phyloP scores from a whole-genome alignment of 495 filamentous ascomycete species.

The Aspergillus saccharolyticus region DNA sequence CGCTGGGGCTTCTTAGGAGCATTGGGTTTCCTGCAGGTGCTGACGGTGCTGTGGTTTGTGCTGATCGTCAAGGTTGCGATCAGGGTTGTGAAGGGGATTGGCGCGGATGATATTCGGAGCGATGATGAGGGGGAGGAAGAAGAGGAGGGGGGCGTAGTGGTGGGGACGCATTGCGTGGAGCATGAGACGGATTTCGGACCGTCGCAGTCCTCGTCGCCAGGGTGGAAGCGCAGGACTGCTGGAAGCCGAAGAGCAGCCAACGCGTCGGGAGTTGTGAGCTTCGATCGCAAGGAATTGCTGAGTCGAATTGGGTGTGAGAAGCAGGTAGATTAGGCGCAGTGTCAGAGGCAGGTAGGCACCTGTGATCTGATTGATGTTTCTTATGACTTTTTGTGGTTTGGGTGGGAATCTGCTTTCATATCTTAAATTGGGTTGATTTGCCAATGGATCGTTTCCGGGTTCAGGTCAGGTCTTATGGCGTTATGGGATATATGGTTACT shows the following conservation, averaged over 20 bases:
- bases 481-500: no score
- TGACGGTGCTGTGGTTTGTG: slow-evolving; percentile 72
- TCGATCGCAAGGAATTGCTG: slow-evolving; percentile 59
- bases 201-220: neutral
- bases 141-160: slow-evolving; percentile 35
- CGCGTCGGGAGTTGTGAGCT: slow-evolving; percentile 19
- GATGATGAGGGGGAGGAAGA: slow-evolving; percentile 54
- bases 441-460: no score
- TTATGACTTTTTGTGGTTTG: no score
- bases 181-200: neutral
- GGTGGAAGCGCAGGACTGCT: neutral
- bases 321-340: neutral
- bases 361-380: no score
- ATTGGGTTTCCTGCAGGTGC: slow-evolving; percentile 64
- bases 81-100: slow-evolving; percentile 60
- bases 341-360: no score
- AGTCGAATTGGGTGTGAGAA: slow-evolving; percentile 32
- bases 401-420: no score
- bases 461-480: no score
- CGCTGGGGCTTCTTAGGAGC: slow-evolving; percentile 60
- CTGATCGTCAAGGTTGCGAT: slow-evolving; percentile 70
- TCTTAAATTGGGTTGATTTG: no score
- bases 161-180: no score
- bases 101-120: slow-evolving; percentile 71
- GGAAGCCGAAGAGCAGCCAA: neutral